Percentiles rank a stretch among this genome's conserved stretches.
These are phyloP conservation scores for Clavulina sp. DNA, from an alignment of 768 basidiomycete species.

Conservation along the genomic window DNA sequence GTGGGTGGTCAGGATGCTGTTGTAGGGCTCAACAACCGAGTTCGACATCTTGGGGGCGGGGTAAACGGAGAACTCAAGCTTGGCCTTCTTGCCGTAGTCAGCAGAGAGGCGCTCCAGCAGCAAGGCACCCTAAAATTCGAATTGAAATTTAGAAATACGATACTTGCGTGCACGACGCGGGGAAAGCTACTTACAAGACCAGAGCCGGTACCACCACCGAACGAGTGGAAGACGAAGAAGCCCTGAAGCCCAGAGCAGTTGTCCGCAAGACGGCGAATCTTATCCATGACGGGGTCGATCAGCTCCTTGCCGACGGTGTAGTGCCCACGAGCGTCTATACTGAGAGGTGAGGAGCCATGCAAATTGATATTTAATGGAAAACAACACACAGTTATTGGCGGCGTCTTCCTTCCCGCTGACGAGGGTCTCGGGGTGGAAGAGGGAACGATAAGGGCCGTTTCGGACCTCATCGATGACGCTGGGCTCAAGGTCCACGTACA, in stretches of 20 bases:
- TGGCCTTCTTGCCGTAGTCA: slow-evolving; percentile 99
- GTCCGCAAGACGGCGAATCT: slow-evolving; percentile 88
- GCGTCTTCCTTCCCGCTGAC: slow-evolving; percentile 98
- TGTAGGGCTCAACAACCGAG: slow-evolving; percentile 98
- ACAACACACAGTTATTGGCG: slow-evolving; percentile 87
- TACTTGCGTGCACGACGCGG: not conserved
- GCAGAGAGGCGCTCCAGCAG: slow-evolving; percentile 91
- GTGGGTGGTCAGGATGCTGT: slow-evolving; percentile 78
- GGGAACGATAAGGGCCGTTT: slow-evolving; percentile 84
- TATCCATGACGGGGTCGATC: slow-evolving; percentile 95
- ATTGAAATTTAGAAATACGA: not conserved
- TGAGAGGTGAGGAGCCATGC: not conserved
- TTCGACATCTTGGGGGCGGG: slow-evolving; percentile 87
- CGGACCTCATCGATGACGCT: slow-evolving; percentile 97
- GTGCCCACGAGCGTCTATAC: slow-evolving; percentile 87
- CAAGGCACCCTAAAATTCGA: slow-evolving; percentile 54
- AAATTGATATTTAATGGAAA: not conserved
- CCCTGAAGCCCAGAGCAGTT: slow-evolving; percentile 97
- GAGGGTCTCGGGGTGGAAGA: slow-evolving; percentile 99
- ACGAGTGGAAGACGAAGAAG: slow-evolving; percentile 99
- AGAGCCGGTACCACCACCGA: slow-evolving; percentile 98
- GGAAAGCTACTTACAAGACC: slow-evolving; percentile 36
- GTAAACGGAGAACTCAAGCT: slow-evolving; percentile 96
- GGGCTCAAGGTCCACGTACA: slow-evolving; percentile 95
- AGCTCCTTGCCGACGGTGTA: slow-evolving; percentile 98